Conservation (phyloP, 1,139 yeast genomes). For the Wickerhamomyces sp. region DNA sequence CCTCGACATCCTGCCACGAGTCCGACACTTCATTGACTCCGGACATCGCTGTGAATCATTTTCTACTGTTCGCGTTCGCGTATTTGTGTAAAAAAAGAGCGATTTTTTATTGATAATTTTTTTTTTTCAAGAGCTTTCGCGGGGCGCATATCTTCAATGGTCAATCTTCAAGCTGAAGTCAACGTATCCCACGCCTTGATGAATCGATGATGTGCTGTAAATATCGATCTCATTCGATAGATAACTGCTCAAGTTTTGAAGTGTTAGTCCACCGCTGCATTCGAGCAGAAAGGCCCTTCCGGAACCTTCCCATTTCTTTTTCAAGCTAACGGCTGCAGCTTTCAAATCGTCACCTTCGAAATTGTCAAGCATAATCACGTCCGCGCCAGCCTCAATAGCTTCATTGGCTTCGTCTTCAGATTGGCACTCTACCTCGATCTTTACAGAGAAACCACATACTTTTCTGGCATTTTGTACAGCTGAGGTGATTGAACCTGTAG, state of each 20-base stretch:
- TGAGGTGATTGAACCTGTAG: slow-evolving; percentile 83
- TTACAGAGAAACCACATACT: slow-evolving; percentile 85
- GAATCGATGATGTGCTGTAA: slow-evolving; percentile 89
- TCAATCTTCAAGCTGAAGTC: slow-evolving; percentile 84
- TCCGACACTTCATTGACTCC: slow-evolving; percentile 15
- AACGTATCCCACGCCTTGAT: slow-evolving; percentile 78
- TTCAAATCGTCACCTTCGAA: slow-evolving; percentile 66
- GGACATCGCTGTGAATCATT: neutral
- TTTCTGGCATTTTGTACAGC: slow-evolving; percentile 75
- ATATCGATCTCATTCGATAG: slow-evolving; percentile 80
- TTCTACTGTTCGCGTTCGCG: too few species aligned
- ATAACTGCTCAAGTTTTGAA: slow-evolving; percentile 58
- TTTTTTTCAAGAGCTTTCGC: too few species aligned
- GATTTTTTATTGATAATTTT: too few species aligned
- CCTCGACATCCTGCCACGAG: slow-evolving; percentile 24
- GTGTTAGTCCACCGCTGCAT: slow-evolving; percentile 87
- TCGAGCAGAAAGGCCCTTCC: slow-evolving; percentile 62
- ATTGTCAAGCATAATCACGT: slow-evolving; percentile 92
- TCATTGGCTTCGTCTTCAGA: slow-evolving; percentile 80
- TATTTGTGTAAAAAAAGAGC: too few species aligned
- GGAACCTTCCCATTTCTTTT: slow-evolving; percentile 52
- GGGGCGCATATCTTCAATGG: slow-evolving; percentile 19
- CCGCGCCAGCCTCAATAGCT: slow-evolving; percentile 94
- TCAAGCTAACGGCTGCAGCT: slow-evolving; percentile 59
- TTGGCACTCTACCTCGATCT: slow-evolving; percentile 90